Evolutionary conservation across 345 rosid genomes (phyloP), one percentile per base, ranked within the genome.

Genomic region (Eucalyptus camaldulensis): DNA sequence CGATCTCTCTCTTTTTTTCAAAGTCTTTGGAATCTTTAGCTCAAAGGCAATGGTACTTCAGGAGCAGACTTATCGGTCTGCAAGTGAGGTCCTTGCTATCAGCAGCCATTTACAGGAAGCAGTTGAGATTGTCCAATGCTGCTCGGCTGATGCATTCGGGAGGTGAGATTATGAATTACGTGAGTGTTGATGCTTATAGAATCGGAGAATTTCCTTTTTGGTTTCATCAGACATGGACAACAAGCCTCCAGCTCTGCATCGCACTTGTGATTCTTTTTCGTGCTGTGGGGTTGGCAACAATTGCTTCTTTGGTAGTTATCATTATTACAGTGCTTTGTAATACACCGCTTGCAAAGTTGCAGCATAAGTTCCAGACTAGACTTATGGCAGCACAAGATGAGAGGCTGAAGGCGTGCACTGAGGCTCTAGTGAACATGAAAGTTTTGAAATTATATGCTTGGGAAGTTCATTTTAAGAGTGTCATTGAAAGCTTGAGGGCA

Each of bases 151-250:
- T 92, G 49, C 99, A 97, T 92, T 96, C 99, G 8, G 95, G 98
- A 1, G 95, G 99, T 8, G 99, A 97, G 94, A 95, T 97, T 53
- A 95, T 95, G 96, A 97, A 97, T 90, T 97, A 96, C 89, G 98
- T 97, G 13, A 94, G 97, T 1, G 98, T 97, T 17, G 99, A 97
- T 94, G 98, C 99, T 29, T 97, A 96, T 80, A 93, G 99, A 86
- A 95, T 97, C 25, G 99, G 99, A 8, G 99, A 97, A 45, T 97
- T 96, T 87, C 98, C 99, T 6, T 97, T 94, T 91, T 97, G 99
- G 99, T 94, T 96, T 91, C 99, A 97, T 88, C 99, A 96, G 94
- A 96, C 95, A 86, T 96, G 99, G 99, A 93, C 99, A 4, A 97
- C 99, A 54, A 92, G 95, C 90, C 93, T 97, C 87, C 99, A 97